Evolutionary conservation across 768 basidiomycete species (phyloP), one percentile per base, ranked within the genome.

Genomic region (Megacollybia marginata): DNA sequence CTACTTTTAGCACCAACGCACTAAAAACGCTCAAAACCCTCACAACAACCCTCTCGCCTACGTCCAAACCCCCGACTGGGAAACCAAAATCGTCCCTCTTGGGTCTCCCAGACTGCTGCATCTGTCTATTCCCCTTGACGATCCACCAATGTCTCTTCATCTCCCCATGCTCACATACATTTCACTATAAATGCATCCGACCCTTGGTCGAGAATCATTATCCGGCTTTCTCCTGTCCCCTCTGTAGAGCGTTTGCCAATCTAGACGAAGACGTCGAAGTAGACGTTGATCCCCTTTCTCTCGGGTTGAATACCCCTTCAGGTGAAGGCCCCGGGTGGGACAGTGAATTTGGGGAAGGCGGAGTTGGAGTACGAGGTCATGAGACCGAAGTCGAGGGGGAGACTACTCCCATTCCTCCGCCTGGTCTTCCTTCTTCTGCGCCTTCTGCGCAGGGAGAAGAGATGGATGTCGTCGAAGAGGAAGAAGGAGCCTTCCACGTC

Each of bases 61-160:
- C 28, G 32, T 49, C 50, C 47, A 64, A 59, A 33, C 55, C 49
- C 54, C 38, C 42, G 52, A n/a, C 32, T 48, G 33, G 53, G 52
- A 33, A 63, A 53, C 65, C 66, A 19, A 73, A 76, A 57, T 47
- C 65, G 16, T 63, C 60, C 42, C 80, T 88, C 23, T 6, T 28
- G 6, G 23, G 23, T 28, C 23, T 28, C 18, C 82, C 84, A 2
- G 93, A 97, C 58, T 97, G 92, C 67, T 95, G 93, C 62, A 95
- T 97, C 62, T 96, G 95, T 89, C 67, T 78, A 70, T 99, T 95
- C 71, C 70, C 82, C 19, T 92, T 98, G 0, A 87, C 91, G 1
- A 93, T 97, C 63, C 89, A 85, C 54, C 95, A 99, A 67, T 88
- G 92, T 0, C 80, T 98, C 44, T 97, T 99, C 72, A 94, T 99